These are phyloP conservation scores for Cajanus cajan DNA, from an alignment of 306 rosid genomes.

Conservation along the genomic window DNA sequence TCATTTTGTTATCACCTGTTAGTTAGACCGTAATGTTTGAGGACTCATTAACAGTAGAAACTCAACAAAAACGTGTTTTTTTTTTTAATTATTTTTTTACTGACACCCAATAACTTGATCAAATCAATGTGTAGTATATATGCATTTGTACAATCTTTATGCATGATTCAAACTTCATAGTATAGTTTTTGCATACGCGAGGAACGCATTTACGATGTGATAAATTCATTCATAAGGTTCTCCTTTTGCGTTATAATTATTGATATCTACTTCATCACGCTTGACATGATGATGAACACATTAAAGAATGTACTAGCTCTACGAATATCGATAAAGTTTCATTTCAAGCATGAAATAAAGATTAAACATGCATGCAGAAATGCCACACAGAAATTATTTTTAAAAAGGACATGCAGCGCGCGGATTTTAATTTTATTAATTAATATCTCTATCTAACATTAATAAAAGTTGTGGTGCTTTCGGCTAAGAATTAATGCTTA, in stretches of 20 bases:
- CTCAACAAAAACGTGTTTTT: not conserved
- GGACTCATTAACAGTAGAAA: not conserved
- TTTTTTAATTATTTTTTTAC: not conserved
- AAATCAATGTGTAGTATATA: too few species aligned
- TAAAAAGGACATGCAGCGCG: not conserved
- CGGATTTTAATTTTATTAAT: not conserved
- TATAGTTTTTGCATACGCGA: too few species aligned
- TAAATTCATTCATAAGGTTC: not conserved
- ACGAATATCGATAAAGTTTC: not conserved
- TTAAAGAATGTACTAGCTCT: not conserved
- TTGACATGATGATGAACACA: not conserved
- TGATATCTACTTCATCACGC: not conserved
- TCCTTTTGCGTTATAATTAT: not conserved
- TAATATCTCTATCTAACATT: not conserved
- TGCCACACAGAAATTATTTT: not conserved
- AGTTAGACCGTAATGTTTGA: too few species aligned
- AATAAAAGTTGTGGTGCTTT: not conserved
- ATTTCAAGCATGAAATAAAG: not conserved
- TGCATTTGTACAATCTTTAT: too few species aligned
- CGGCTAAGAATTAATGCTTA: not conserved
- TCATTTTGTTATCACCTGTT: too few species aligned
- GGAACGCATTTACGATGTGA: too few species aligned
- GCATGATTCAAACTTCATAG: not conserved
- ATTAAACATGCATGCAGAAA: not conserved
- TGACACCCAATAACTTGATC: not conserved